These are phyloP conservation scores for Plectosphaerella cucumerina DNA, from an alignment of 2,329 filamentous ascomycete genomes.

Conservation along the genomic window DNA sequence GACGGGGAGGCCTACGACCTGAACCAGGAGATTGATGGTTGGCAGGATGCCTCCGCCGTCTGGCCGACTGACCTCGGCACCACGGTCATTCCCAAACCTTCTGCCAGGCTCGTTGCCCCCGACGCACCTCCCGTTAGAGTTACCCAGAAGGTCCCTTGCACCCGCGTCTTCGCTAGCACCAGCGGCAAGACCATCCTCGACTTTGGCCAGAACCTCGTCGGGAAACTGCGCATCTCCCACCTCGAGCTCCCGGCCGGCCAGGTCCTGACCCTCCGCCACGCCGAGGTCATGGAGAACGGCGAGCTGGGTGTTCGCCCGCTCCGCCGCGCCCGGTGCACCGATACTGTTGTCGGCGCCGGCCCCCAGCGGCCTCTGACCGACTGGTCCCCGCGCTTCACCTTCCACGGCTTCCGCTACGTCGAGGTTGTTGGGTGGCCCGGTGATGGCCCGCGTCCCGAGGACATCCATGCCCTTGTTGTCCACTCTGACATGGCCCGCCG, in stretches of 20 bases:
- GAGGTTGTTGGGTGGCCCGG: conserved; percentile 4
- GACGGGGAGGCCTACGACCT: conserved; percentile 27
- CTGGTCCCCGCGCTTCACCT: conserved; percentile 6
- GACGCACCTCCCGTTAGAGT: conserved; percentile 26
- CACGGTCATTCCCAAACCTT: conserved; percentile 11
- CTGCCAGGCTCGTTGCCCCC: conserved; percentile 20
- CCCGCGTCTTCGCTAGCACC: conserved; percentile 21
- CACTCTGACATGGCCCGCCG: conserved; percentile 8
- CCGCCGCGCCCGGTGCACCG: conserved; percentile 1
- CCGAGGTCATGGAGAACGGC: conserved; percentile 8
- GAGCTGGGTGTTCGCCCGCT: conserved; percentile 6
- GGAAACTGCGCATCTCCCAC: conserved; percentile 3
- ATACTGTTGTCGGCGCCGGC: conserved; percentile 1
- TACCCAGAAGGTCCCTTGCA: conserved; percentile 14
- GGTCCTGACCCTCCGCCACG: conserved; percentile 1
- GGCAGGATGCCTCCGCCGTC: conserved; percentile 3
- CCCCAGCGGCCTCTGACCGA: background rate
- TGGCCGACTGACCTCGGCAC: conserved; percentile 3
- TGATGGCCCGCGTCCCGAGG: conserved; percentile 1
- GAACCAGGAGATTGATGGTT: conserved; percentile 15
- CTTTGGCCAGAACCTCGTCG: conserved; percentile 10
- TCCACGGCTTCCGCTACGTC: conserved; percentile 9
- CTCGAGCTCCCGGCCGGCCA: conserved; percentile 7
- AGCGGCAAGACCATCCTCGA: conserved; percentile 40
- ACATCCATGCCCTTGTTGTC: conserved; percentile 5